Evolutionary conservation across 2,329 filamentous ascomycete genomes (phyloP), one percentile per base, ranked within the genome.

Genomic region (Claviceps fusiformis): DNA sequence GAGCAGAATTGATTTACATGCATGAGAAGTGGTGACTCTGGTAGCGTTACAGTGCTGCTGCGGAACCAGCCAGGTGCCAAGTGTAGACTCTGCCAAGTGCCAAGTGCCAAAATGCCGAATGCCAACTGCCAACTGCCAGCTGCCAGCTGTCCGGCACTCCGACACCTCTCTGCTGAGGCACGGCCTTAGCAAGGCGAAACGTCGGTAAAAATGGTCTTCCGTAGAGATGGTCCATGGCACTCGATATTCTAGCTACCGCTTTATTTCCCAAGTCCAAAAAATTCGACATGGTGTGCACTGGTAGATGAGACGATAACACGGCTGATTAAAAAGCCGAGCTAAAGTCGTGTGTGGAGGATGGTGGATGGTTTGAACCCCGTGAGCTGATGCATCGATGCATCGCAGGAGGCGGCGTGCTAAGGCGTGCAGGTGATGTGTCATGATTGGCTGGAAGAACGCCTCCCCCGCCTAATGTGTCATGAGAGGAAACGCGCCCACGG

Each of bases 391-490:
- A 60, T 55, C 53, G 56, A 54, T 54, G 55, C 57, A 60, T 55
- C 53, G 48, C 55, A 54, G 43, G 44, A 52, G 48, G 55, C 43
- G 53, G 56, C 50, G 56, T 61, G 58, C 57, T 58, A 55, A 48
- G 50, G 50, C 54, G 41, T 51, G 37, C 51, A 56, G 54, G 55
- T 57, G 55, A 58, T 56, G 59, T 57, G 55, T 37, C 53, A 55
- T 67, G 61, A 70, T 70, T 70, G 68, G 68, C 50, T 50, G 41
- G 53, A 52, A 50, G 50, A 19, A 48, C 24, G 52, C 54, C 55
- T 62, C 62, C 66, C 68, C 68, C 68, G 68, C 68, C 70, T 69
- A 68, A 67, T 68, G 64, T 68, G 67, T 69, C 67, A 68, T 69
- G 60, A 60, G 59, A 65, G 67, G 63, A 61, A 60, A 62, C 60